Evolutionary conservation across 2,329 filamentous ascomycete genomes (phyloP).

Genomic region (Fusarium sp.): DNA sequence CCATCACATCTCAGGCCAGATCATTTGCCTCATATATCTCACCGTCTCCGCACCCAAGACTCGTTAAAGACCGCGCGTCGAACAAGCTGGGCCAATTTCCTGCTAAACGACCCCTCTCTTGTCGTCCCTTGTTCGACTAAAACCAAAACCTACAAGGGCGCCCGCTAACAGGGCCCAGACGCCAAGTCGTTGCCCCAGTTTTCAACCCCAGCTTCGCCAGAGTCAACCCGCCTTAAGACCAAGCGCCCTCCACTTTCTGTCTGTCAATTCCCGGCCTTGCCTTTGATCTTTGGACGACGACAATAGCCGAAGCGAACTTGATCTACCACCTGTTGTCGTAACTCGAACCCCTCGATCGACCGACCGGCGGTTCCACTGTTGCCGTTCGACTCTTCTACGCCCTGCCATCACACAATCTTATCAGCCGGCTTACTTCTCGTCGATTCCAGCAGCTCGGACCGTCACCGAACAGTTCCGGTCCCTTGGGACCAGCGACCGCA

Average conservation of each 20-base stretch:
- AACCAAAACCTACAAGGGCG: background rate
- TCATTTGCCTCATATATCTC: conserved; percentile 4
- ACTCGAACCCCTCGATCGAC: background rate
- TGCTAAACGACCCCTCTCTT: background rate
- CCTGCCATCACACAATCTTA: background rate
- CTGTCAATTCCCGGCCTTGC: conserved; percentile 26
- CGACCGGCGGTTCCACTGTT: background rate
- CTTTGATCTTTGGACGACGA: conserved; percentile 26
- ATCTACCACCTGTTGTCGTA: background rate
- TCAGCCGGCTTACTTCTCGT: no score
- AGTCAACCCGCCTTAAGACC: conserved; percentile 28
- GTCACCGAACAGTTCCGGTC: conserved; percentile 19
- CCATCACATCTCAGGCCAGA: background rate
- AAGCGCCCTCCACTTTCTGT: conserved; percentile 38
- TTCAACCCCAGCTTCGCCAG: conserved; percentile 42
- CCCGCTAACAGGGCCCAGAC: conserved; percentile 24
- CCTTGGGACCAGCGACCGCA: conserved; percentile 23
- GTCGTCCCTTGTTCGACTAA: conserved; percentile 1
- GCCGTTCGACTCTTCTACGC: background rate
- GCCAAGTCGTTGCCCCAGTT: conserved; percentile 37
- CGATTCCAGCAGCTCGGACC: no score
- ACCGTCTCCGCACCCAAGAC: conserved; percentile 8
- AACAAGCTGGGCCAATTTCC: background rate
- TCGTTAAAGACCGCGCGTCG: background rate
- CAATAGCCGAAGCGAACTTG: conserved; percentile 14